A percentile compares a stretch with the other conserved stretches of the same genome.
Conservation (phyloP, 169 alveolate species). For the Plasmodium inui region DNA sequence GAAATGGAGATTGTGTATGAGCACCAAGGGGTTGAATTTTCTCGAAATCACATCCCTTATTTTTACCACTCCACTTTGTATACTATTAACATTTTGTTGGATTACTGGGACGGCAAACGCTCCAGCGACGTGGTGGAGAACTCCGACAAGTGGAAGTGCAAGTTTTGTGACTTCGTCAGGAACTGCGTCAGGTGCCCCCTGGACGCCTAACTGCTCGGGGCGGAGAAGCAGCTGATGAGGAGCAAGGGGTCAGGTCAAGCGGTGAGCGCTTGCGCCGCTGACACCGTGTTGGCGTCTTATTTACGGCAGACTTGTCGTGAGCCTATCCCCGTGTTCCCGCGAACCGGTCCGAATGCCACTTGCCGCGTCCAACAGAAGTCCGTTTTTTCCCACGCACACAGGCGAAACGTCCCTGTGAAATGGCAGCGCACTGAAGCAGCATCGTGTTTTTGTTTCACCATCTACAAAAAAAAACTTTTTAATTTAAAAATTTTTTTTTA, state of each 20-base stretch:
- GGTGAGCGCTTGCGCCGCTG: background rate
- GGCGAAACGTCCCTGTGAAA: background rate
- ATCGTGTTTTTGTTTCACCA: background rate
- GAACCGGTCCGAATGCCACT: background rate
- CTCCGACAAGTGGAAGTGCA: conserved; percentile 87
- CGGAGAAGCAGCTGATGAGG: background rate
- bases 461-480: background rate
- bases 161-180: conserved; percentile 83
- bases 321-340: background rate
- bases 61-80: conserved; percentile 77
- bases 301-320: background rate
- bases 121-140: conserved; percentile 82
- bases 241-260: background rate
- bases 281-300: background rate
- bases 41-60: conserved; percentile 77
- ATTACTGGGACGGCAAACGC: conserved; percentile 87
- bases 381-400: background rate
- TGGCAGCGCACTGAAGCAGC: background rate
- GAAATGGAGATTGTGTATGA: conserved; percentile 86
- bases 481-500: no score
- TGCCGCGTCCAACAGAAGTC: background rate
- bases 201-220: background rate
- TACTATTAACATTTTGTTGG: conserved; percentile 80
- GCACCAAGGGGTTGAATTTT: conserved; percentile 80
- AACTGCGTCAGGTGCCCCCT: conserved; percentile 84